Conservation (phyloP, 306 rosid genomes). For the Dalbergia cochinchinensis region DNA sequence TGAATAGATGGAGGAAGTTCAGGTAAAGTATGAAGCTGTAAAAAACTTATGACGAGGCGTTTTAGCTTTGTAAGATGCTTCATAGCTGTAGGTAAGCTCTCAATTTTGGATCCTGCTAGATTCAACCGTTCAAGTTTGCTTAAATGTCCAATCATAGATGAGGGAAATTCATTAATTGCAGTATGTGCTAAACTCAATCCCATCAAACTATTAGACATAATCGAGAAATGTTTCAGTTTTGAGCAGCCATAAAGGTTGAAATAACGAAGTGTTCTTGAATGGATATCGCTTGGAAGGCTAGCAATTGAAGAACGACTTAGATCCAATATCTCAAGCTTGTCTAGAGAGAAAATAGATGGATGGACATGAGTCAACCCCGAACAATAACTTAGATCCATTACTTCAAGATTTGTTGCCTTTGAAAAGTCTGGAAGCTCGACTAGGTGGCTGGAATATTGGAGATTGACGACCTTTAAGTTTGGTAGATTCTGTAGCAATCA, state of each 20-base stretch:
- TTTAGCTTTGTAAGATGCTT: background rate
- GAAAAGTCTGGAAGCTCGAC: slow-evolving; percentile 33
- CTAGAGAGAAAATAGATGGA: slow-evolving; percentile 11
- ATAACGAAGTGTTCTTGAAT: background rate
- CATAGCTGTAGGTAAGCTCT: slow-evolving; percentile 1
- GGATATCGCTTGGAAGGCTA: background rate
- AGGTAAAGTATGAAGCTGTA: background rate
- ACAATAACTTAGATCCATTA: background rate
- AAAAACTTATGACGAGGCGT: background rate
- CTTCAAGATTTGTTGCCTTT: slow-evolving; percentile 18
- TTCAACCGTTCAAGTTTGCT: background rate
- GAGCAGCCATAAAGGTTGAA: background rate
- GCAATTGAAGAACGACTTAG: background rate
- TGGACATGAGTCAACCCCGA: background rate
- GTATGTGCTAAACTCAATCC: background rate
- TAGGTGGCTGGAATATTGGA: accelerated
- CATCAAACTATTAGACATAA: background rate
- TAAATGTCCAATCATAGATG: slow-evolving; percentile 6
- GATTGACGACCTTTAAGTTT: background rate
- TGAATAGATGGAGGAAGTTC: slow-evolving; percentile 29
- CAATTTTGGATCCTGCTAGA: background rate
- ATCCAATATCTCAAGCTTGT: slow-evolving; percentile 16
- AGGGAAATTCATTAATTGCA: background rate
- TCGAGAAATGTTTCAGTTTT: background rate
- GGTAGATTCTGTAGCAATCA: background rate